Base-by-base conservation (phyloP, 768 basidiomycete genomes). In the Trametes elegans region DNA sequence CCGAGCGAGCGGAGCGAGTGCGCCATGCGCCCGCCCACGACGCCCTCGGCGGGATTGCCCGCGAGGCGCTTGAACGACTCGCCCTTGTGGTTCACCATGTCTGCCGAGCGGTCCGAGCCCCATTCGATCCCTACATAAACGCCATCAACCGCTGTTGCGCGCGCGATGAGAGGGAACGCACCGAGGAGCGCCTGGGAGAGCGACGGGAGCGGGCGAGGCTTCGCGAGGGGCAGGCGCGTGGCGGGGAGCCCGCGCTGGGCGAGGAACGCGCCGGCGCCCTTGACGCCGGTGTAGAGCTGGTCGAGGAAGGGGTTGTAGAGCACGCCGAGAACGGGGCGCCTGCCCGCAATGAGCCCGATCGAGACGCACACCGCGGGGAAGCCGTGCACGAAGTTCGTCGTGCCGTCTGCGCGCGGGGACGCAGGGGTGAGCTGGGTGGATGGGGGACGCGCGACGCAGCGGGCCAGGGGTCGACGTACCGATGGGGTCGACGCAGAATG, bases 401-500 rank as follows among this genome's bases (percentile, higher is more conserved):
- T 94, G 13, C 91, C 90, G 65, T 92, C 90, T 90, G 62, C 28
- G 16, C 24, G 38, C 4, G 24, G 9, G 19, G 19, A 14, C 29
- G 40, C 41, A 24, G 35, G 38, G 19, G 38, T 29, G 11, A 21
- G 43, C 7, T 26, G 19, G 8, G 10, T 14, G 35, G 45, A 28
- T 11, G 13, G 24, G 5, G 16, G 31, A n/a, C n/a, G n/a, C n/a
- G n/a, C n/a, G n/a, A n/a, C n/a, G n/a, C n/a, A n/a, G n/a, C n/a
- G n/a, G n/a, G n/a, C n/a, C n/a, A n/a, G n/a, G n/a, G n/a, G n/a
- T n/a, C n/a, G 49, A 64, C 77, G 51, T 61, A 87, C 90, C 94
- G 53, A 97, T 96, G 28, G 95, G 95, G 68, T 98, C 95, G 39
- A 96, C 90, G 64, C 96, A 97, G 75, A 90, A 99, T 0, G 96